Evolutionary conservation across 2,329 filamentous ascomycete genomes (phyloP).

Genomic region (Cladosporium sp.): DNA sequence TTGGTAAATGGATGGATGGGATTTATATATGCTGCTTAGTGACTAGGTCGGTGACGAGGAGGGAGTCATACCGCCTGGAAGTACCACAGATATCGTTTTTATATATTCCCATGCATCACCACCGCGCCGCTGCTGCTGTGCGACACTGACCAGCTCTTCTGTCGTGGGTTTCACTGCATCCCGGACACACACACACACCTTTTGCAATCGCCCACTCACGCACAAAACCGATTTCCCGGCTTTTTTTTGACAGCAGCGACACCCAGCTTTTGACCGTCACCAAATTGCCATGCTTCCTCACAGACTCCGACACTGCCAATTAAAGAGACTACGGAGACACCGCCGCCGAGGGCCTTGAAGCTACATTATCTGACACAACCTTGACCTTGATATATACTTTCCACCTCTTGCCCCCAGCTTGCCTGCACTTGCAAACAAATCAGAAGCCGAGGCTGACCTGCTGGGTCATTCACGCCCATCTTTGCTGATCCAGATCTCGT

Average conservation of each 20-base stretch:
- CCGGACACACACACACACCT: background rate
- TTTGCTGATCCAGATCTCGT: constrained; percentile 11
- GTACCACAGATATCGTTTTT: background rate
- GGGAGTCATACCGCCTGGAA: constrained; percentile 2
- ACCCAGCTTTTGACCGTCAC: background rate
- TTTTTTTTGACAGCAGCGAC: background rate
- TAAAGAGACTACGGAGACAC: constrained; percentile 10
- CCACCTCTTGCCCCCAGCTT: background rate
- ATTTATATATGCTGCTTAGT: constrained; percentile 1
- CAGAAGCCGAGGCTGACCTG: constrained; percentile 9
- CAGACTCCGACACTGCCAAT: constrained; percentile 9
- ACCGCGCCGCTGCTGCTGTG: constrained; percentile 7
- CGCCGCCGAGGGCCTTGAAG: constrained; percentile 10
- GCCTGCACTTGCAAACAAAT: background rate
- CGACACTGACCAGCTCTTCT: constrained; percentile 6
- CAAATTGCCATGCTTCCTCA: constrained; percentile 12
- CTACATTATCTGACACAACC: background rate
- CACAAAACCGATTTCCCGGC: constrained; percentile 1
- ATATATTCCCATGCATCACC: constrained; percentile 8
- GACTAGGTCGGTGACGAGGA: background rate
- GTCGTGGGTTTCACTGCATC: constrained; percentile 9
- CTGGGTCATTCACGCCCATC: constrained; percentile 4
- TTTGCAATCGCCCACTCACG: no score
- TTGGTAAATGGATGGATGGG: background rate
- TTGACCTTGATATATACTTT: background rate